A percentile compares a stretch with the other conserved stretches of the same genome.
These are phyloP conservation scores for Sungouiella thailandica DNA, from an alignment of 805 yeast species.

Conservation along the genomic window DNA sequence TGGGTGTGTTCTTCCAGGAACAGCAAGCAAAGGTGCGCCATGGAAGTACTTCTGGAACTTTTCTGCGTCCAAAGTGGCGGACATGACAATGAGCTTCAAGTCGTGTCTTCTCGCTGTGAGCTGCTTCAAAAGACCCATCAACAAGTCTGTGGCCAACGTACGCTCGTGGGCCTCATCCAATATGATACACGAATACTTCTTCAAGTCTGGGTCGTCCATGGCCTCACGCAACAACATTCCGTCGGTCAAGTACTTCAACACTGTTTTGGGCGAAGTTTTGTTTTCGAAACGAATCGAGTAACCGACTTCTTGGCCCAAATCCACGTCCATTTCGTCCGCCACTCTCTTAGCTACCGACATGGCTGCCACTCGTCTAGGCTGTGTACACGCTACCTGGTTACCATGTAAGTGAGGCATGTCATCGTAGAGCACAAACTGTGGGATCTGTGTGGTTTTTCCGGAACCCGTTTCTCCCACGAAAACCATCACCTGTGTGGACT, in stretches of 20 bases:
- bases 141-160: slow-evolving; percentile 91
- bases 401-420: slow-evolving; percentile 86
- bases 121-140: slow-evolving; percentile 91
- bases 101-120: slow-evolving; percentile 78
- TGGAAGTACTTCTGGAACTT: slow-evolving; percentile 88
- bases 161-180: slow-evolving; percentile 98
- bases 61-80: slow-evolving; percentile 96
- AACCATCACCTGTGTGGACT: slow-evolving; percentile 88
- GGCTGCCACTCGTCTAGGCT: slow-evolving; percentile 97
- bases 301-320: slow-evolving; percentile 91
- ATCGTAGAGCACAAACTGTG: slow-evolving; percentile 89
- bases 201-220: slow-evolving; percentile 87
- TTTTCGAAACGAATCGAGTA: slow-evolving; percentile 93
- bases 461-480: slow-evolving; percentile 99
- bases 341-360: slow-evolving; percentile 98
- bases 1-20: slow-evolving; percentile 97
- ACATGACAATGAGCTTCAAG: slow-evolving; percentile 89
- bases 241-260: slow-evolving; percentile 94
- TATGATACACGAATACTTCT: slow-evolving; percentile 81
- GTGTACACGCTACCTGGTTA: slow-evolving; percentile 90
- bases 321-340: slow-evolving; percentile 95
- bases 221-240: slow-evolving; percentile 98
- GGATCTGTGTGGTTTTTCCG: slow-evolving; percentile 97
- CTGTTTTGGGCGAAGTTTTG: slow-evolving; percentile 72
- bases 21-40: slow-evolving; percentile 90